Conservation (phyloP, 768 basidiomycete genomes). For the Pulveroboletus sp. region DNA sequence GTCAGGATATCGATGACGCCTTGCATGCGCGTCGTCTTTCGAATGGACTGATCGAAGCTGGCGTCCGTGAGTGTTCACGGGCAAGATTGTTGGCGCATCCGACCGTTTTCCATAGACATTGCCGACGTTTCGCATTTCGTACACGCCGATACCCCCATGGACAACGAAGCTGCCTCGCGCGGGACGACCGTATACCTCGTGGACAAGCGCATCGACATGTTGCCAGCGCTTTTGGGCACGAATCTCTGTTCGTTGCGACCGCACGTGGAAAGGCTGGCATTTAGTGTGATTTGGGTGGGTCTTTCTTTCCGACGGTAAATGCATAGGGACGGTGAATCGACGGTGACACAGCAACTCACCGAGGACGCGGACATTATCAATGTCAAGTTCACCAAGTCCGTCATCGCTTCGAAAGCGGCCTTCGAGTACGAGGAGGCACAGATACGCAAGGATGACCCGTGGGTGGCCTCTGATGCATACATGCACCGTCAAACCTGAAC, state of each 20-base stretch:
- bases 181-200: slow-evolving; percentile 98
- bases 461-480: slow-evolving; percentile 25
- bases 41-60: slow-evolving; percentile 94
- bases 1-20: slow-evolving; percentile 98
- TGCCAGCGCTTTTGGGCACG: slow-evolving; percentile 88
- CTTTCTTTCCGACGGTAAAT: background rate
- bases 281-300: slow-evolving; percentile 90
- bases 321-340: background rate
- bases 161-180: slow-evolving; percentile 89
- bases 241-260: slow-evolving; percentile 93
- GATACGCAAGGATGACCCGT: slow-evolving; percentile 89
- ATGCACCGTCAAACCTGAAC: background rate
- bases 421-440: slow-evolving; percentile 98
- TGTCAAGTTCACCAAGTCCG: slow-evolving; percentile 90
- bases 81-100: background rate
- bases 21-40: slow-evolving; percentile 83
- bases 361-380: slow-evolving; percentile 86
- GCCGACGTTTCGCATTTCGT: slow-evolving; percentile 99
- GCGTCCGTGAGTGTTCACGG: slow-evolving; percentile 75
- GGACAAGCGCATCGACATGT: slow-evolving; percentile 98
- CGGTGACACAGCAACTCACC: slow-evolving; percentile 68
- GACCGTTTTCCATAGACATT: slow-evolving; percentile 59
- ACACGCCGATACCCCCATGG: slow-evolving; percentile 90
- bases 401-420: slow-evolving; percentile 92
- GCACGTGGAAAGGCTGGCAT: slow-evolving; percentile 89